phyloP scores from a whole-genome alignment of 179 eudicot genomes.

The Silene vulgaris region DNA sequence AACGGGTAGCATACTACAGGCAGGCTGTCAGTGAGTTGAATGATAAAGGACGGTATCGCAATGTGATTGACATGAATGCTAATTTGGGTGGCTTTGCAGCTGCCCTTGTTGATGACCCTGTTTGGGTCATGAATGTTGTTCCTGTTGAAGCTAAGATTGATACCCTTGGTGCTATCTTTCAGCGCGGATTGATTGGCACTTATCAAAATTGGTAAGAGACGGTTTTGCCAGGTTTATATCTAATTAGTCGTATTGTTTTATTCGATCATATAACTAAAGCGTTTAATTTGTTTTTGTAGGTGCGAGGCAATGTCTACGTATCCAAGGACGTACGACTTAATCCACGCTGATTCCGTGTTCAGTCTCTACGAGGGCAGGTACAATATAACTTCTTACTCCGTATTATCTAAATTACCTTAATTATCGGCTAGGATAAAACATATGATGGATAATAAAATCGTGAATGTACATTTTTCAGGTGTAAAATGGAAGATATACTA shows the following conservation, averaged over 20 bases:
- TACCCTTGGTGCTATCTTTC: conserved; percentile 62
- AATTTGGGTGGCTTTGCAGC: conserved; percentile 78
- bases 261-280: not conserved
- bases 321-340: conserved; percentile 78
- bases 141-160: conserved; percentile 51
- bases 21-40: conserved; percentile 39
- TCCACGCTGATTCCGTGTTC: conserved; percentile 65
- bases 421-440: not conserved
- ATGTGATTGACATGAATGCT: conserved; percentile 72
- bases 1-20: conserved; percentile 49
- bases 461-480: conserved; percentile 25
- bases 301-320: conserved; percentile 93
- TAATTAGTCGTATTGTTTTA: not conserved
- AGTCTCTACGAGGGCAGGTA: conserved; percentile 67
- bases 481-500: conserved; percentile 46
- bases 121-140: conserved; percentile 78
- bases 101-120: conserved; percentile 55
- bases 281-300: conserved; percentile 31
- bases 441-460: not conserved
- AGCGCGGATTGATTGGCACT: conserved; percentile 72
- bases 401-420: too few species aligned
- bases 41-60: conserved; percentile 57
- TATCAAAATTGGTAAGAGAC: conserved; percentile 58
- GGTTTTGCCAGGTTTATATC: too few species aligned
- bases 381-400: not conserved